phyloP scores from a whole-genome alignment of 768 basidiomycete genomes.

The Collybia sp. region DNA sequence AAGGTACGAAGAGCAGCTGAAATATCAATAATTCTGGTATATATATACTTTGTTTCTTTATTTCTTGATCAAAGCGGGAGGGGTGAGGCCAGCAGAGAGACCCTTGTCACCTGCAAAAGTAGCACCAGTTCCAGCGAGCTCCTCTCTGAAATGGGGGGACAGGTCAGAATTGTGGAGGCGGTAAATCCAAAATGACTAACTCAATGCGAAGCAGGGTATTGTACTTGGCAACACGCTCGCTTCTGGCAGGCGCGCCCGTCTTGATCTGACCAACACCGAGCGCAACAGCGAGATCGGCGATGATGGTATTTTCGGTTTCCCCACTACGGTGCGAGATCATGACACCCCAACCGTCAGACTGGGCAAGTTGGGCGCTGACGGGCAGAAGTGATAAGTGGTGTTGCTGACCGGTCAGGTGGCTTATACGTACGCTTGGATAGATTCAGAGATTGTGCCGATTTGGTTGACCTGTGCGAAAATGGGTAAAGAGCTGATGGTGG shows the following conservation, averaged over 20 bases:
- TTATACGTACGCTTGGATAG: conserved; percentile 87
- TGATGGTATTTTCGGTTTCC: conserved; percentile 96
- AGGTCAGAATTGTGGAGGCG: conserved; percentile 7
- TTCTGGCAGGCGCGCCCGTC: conserved; percentile 95
- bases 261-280: conserved; percentile 95
- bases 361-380: conserved; percentile 84
- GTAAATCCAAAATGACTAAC: conserved; percentile 37
- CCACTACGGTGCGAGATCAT: conserved; percentile 99
- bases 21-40: neutral
- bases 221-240: conserved; percentile 96
- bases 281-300: conserved; percentile 93
- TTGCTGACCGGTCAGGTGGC: neutral
- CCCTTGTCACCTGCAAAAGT: conserved; percentile 77
- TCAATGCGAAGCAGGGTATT: conserved; percentile 88
- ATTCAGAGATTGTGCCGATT: conserved; percentile 98
- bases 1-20: too few species aligned
- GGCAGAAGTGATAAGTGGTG: neutral
- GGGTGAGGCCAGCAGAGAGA: conserved; percentile 68
- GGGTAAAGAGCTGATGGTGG: neutral
- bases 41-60: conserved; percentile 18
- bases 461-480: conserved; percentile 74
- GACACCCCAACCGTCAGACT: conserved; percentile 97
- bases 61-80: conserved; percentile 72
- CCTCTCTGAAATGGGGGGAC: conserved; percentile 49
- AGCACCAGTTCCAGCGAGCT: conserved; percentile 59